Evolutionary conservation across 2,329 filamentous ascomycete species (phyloP), one percentile per base, ranked within the genome.

Genomic region (Ceratocystis albifundus): DNA sequence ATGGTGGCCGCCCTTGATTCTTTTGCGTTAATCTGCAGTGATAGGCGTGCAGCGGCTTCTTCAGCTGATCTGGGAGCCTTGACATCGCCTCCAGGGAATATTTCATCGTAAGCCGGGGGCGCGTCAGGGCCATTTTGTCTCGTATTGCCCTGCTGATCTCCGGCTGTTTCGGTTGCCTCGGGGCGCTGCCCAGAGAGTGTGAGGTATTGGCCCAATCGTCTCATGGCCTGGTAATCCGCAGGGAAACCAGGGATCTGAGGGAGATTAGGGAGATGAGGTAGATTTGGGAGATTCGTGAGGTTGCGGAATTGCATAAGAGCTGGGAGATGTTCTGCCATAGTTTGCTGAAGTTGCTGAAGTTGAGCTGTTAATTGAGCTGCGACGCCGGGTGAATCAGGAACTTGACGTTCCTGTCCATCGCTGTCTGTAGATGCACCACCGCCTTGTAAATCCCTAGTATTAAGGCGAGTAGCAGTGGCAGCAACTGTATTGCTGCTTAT

Each of bases 21-120:
- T 64, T 68, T 69, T 59, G 53, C 30, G 22, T 67, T 63, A 32
- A 59, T 65, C n/a, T 62, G 46, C 8, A 61, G 62, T 41, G 66
- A 65, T 55, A 69, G 63, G 8, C 67, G 64, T 10, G 79, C 80
- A 1, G 81, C 81, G 2, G 84, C 85, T 65, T 78, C 78, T 7
- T 79, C 78, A 0, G 82, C 83, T n/a, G 82, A 82, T 20, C 80
- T 76, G 70, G 82, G 80, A 4, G 57, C 65, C 61, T 68, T 68
- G 44, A 32, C 62, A 57, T 80, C 77, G 65, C 78, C 75, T 50
- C 77, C 76, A 1, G 88, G 89, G 73, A 85, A 94, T 32, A 94
- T 83, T 61, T 92, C 89, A 65, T 91, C 86, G 70, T 94, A 94
- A 0, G 89, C 83, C 8, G 89, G 89, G 7, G 88, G 88, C 41